Conservation (phyloP, 176 grass and related monocot species). For the Zea luxurians region DNA sequence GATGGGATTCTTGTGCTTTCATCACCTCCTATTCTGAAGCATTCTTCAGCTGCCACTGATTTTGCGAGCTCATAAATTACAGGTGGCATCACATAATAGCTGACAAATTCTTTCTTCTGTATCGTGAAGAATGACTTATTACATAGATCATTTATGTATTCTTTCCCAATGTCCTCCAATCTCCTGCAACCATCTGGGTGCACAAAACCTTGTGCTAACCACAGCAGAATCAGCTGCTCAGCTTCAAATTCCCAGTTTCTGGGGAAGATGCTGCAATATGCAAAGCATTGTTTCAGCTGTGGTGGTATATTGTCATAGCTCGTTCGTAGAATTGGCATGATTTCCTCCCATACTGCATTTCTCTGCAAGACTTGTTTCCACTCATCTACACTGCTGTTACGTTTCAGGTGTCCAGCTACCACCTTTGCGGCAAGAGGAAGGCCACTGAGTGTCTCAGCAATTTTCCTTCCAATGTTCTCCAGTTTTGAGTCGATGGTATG, state of each 20-base stretch:
- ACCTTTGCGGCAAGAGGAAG: slow-evolving; percentile 40
- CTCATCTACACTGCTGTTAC: slow-evolving; percentile 8
- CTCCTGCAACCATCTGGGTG: slow-evolving; percentile 25
- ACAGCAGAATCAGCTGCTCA: slow-evolving; percentile 43
- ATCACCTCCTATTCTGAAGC: slow-evolving; percentile 39
- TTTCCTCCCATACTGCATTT: slow-evolving; percentile 39
- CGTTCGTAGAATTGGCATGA: slow-evolving; percentile 35
- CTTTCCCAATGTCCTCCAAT: slow-evolving; percentile 43
- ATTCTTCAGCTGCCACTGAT: slow-evolving; percentile 45
- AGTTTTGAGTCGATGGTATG: background rate
- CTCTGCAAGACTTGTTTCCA: slow-evolving; percentile 17
- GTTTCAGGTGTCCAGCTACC: slow-evolving; percentile 21
- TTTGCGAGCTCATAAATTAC: slow-evolving; percentile 49
- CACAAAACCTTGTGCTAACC: slow-evolving; percentile 53
- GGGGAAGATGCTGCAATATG: slow-evolving; percentile 53
- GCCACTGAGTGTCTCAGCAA: slow-evolving; percentile 35
- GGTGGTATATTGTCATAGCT: slow-evolving; percentile 48
- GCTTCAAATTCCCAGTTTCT: slow-evolving; percentile 34
- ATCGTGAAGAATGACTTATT: slow-evolving; percentile 38
- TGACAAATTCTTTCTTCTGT: slow-evolving; percentile 14
- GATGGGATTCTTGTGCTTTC: slow-evolving; percentile 39
- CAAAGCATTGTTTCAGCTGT: slow-evolving; percentile 39
- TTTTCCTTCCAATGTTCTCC: slow-evolving; percentile 32
- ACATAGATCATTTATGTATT: slow-evolving; percentile 33
- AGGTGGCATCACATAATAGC: slow-evolving; percentile 44